A percentile compares a stretch with the other conserved stretches of the same genome.
Conservation (phyloP, 2,329 filamentous ascomycete genomes). For the Orbilia ellipsospora region DNA sequence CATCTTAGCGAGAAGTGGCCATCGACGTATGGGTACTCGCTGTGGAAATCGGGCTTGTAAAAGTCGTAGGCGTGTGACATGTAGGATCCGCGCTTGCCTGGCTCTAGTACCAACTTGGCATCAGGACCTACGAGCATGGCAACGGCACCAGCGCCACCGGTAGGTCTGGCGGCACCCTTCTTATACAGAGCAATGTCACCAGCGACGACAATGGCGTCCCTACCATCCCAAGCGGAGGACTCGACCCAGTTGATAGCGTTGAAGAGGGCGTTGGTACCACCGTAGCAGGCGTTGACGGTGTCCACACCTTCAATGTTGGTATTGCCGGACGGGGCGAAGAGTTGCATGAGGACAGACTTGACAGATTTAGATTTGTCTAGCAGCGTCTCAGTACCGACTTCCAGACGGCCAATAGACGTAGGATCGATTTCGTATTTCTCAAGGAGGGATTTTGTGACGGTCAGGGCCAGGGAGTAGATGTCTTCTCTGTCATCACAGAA, state of each 20-base stretch:
- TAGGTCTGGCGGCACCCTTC: conserved; percentile 83
- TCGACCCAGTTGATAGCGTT: conserved; percentile 88
- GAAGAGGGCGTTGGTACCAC: conserved; percentile 84
- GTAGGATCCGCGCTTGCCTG: conserved; percentile 81
- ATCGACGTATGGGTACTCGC: conserved; percentile 87
- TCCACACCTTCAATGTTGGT: conserved; percentile 86
- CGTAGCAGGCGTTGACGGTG: conserved; percentile 86
- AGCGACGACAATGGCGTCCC: conserved; percentile 81
- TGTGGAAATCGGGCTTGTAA: conserved; percentile 88
- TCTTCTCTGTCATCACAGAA: conserved; percentile 92
- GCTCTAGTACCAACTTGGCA: conserved; percentile 79
- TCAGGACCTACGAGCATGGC: conserved; percentile 82
- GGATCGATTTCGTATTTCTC: conserved; percentile 85
- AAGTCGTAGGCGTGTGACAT: conserved; percentile 89
- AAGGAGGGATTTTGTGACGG: conserved; percentile 79
- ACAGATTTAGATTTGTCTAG: conserved; percentile 92
- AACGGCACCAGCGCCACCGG: conserved; percentile 81
- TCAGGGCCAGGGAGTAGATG: conserved; percentile 87
- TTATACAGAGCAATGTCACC: conserved; percentile 88
- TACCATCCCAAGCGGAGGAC: conserved; percentile 86
- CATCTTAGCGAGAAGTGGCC: conserved; percentile 84
- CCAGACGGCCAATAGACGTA: conserved; percentile 80
- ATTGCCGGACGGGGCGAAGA: conserved; percentile 78
- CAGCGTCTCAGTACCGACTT: conserved; percentile 86
- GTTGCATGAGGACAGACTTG: conserved; percentile 88